Percentiles rank a stretch among this genome's conserved stretches.
These are phyloP conservation scores for Bidens hawaiensis DNA, from an alignment of 140 eudicot species.

Conservation along the genomic window DNA sequence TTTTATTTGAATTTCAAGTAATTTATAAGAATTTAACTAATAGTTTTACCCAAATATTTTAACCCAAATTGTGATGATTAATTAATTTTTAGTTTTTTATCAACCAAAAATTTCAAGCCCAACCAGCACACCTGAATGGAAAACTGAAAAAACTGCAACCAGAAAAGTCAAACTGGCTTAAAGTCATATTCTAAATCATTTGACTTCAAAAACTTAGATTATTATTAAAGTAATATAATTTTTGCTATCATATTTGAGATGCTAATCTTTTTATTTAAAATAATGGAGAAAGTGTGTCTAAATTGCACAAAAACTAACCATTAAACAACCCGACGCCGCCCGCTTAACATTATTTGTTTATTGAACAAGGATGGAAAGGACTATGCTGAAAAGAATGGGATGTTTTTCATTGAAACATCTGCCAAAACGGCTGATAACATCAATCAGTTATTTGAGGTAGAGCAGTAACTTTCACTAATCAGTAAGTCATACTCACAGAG, in stretches of 20 bases:
- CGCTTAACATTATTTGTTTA: conserved; percentile 15
- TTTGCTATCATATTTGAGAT: background rate
- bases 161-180: background rate
- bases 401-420: conserved; percentile 97
- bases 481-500: background rate
- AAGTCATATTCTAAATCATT: background rate
- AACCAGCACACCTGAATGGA: too few species aligned
- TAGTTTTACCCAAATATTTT: too few species aligned
- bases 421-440: conserved; percentile 99
- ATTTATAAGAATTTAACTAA: too few species aligned
- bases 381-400: conserved; percentile 89
- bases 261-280: background rate
- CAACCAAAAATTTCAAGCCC: too few species aligned
- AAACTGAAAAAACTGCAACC: too few species aligned
- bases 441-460: conserved; percentile 97
- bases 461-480: background rate
- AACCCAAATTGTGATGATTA: too few species aligned
- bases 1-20: too few species aligned
- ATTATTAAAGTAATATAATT: background rate
- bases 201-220: background rate
- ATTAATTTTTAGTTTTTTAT: too few species aligned
- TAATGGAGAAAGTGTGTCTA: background rate
- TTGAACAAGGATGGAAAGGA: conserved; percentile 68
- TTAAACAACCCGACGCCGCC: background rate
- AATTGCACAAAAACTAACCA: background rate